Conservation (phyloP, 2,329 filamentous ascomycete genomes). For the Trichophyton verrucosum region DNA sequence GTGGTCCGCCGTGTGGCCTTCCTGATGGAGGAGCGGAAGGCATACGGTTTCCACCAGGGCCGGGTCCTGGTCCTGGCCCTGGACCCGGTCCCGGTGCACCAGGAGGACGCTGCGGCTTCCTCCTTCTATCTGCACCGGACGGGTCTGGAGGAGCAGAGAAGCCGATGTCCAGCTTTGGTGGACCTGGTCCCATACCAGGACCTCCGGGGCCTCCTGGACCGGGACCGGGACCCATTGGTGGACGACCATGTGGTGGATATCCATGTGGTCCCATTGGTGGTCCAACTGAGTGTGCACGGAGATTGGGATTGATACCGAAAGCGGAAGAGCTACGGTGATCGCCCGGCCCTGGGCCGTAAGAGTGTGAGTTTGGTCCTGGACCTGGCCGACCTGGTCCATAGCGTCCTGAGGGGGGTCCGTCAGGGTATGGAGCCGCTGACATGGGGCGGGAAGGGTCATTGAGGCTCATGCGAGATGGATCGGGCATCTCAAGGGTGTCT, state of each 20-base stretch:
- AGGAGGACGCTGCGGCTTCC: conserved; percentile 28
- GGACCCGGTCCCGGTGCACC: conserved; percentile 10
- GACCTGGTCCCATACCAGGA: conserved; percentile 18
- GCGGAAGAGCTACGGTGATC: conserved; percentile 35
- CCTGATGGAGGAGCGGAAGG: conserved; percentile 15
- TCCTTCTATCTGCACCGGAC: conserved; percentile 26
- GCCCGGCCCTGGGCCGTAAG: conserved; percentile 21
- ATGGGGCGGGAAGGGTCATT: conserved; percentile 19
- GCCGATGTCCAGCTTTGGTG: conserved; percentile 34
- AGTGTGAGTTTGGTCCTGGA: conserved; percentile 9
- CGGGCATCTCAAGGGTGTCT: conserved; percentile 37
- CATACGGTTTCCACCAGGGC: conserved; percentile 4
- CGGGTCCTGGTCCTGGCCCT: conserved; percentile 11
- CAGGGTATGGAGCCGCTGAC: conserved; percentile 34
- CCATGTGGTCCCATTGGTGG: conserved; percentile 22
- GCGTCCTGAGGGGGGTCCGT: conserved; percentile 20
- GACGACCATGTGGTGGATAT: conserved; percentile 22
- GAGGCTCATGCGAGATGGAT: conserved; percentile 34
- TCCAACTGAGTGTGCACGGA: conserved; percentile 29
- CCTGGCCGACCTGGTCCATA: conserved; percentile 21
- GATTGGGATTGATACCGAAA: conserved; percentile 38
- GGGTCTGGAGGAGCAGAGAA: conserved; percentile 36
- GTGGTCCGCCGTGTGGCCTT: neutral
- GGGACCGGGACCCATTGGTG: conserved; percentile 12
- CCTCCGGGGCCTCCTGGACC: conserved; percentile 16